Evolutionary conservation across 1,284 basidiomycete genomes (phyloP), one percentile per base, ranked within the genome.

Genomic region (Thecaphora thlaspeos): DNA sequence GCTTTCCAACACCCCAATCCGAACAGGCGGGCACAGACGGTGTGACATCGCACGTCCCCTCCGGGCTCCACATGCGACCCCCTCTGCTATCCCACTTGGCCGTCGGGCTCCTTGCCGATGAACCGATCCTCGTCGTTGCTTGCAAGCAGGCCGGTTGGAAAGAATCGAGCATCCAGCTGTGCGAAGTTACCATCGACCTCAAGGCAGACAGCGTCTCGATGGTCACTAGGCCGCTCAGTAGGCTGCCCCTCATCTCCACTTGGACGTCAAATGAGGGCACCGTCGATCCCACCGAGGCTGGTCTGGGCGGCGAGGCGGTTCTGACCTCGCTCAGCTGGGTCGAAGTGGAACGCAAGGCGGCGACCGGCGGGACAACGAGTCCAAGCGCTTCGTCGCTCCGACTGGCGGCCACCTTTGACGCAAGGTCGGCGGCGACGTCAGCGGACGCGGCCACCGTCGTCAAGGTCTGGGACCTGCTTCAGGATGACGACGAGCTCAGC

Each of bases 31-130:
- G 5, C 44, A 0, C 44, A 54, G 41, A n/a, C n/a, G n/a, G n/a
- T n/a, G n/a, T n/a, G n/a, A 21, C 14, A 1, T 51, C 57, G 14
- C 45, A 40, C 4, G 54, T 51, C 30, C 41, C 48, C 2, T 18
- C 23, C 14, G 41, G 45, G 2, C 40, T 41, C 4, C 17, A 17
- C 43, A 28, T 11, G 26, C 26, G 26, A 5, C 7, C 26, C 5
- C 11, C 26, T 5, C 7, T 7, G 26, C 30, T 65, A 23, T 57
- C 57, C 3, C 58, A 66, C 21, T 32, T 66, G 14, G 63, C 63
- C 17, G 45, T 66, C n/a, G 63, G 63, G 3, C 55, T 66, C 59
- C 51, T 51, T 3, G 49, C 48, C 24, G 52, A 61, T 42, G 55
- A 58, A 32, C 36, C 55, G 2, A 28, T 41, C 17, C 41, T 66